phyloP scores from a whole-genome alignment of 2,329 filamentous ascomycete species.

The Exophiala dermatitidis region DNA sequence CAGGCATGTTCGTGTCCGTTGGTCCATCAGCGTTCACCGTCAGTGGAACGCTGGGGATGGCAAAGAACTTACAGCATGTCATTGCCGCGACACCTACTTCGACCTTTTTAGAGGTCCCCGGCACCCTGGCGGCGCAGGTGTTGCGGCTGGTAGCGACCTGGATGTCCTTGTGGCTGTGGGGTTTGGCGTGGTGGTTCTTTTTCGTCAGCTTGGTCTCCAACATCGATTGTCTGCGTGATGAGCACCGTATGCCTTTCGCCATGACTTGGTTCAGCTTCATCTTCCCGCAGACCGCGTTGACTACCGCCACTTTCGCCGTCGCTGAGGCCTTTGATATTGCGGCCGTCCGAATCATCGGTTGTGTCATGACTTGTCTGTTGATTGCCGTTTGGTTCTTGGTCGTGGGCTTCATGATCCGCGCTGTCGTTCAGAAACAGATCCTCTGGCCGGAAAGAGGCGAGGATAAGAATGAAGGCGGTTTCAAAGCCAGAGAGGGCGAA shows the following conservation, averaged over 20 bases:
- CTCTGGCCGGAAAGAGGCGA: conserved; percentile 69
- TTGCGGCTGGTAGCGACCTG: conserved; percentile 53
- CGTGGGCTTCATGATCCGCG: conserved; percentile 61
- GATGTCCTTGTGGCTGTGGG: conserved; percentile 72
- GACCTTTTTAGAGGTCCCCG: conserved; percentile 51
- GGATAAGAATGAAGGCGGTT: conserved; percentile 54
- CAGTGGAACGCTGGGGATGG: conserved; percentile 54
- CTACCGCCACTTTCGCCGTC: conserved; percentile 65
- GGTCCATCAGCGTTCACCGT: conserved; percentile 67
- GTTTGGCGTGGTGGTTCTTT: conserved; percentile 77
- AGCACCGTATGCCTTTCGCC: conserved; percentile 58
- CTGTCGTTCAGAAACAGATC: conserved; percentile 60
- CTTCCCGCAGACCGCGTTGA: conserved; percentile 70
- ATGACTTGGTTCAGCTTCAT: conserved; percentile 85
- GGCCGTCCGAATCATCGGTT: conserved; percentile 60
- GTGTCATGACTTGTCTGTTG: conserved; percentile 58
- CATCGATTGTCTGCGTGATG: conserved; percentile 13
- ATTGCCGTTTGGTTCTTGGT: conserved; percentile 63
- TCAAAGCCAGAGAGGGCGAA: conserved; percentile 27
- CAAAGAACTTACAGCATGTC: conserved; percentile 42
- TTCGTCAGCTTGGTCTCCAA: conserved; percentile 62
- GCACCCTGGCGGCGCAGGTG: conserved; percentile 47
- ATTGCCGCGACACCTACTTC: conserved; percentile 36
- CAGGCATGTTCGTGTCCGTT: conserved; percentile 79
- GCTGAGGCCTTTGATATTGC: conserved; percentile 54